Percentiles rank a stretch among this genome's conserved stretches.
Conservation (phyloP, 2,329 filamentous ascomycete species). For the Colletotrichum orbiculare region DNA sequence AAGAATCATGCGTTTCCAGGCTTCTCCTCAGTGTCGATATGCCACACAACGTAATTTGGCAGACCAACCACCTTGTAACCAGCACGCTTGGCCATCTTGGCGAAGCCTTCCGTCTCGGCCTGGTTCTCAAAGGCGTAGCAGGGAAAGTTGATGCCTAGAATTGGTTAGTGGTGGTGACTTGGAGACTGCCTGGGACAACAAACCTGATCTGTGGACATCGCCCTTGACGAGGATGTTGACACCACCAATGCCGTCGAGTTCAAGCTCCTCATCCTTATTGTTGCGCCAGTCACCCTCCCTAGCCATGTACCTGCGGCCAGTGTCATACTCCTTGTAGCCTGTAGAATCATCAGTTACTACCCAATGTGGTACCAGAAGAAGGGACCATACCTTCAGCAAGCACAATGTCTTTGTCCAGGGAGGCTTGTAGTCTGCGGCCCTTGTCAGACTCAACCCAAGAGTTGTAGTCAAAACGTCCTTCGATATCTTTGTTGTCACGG, state of each 20-base stretch:
- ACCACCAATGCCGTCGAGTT: conserved; percentile 94
- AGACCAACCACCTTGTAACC: conserved; percentile 93
- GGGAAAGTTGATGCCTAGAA: conserved; percentile 92
- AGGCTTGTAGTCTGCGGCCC: conserved; percentile 77
- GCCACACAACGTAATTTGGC: conserved; percentile 98
- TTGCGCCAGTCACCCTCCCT: conserved; percentile 91
- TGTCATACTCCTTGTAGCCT: conserved; percentile 95
- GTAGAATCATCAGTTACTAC: conserved; percentile 38
- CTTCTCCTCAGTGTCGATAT: conserved; percentile 97
- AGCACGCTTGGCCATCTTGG: conserved; percentile 97
- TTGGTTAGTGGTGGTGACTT: not conserved
- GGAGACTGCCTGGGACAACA: conserved; percentile 40
- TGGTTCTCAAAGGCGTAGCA: conserved; percentile 98
- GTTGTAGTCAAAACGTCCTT: conserved; percentile 99
- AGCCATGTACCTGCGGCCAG: conserved; percentile 89
- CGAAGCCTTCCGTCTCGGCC: conserved; percentile 98
- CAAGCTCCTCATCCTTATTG: conserved; percentile 91
- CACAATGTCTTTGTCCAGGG: conserved; percentile 81
- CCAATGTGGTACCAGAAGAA: not conserved
- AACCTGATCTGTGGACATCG: conserved; percentile 94
- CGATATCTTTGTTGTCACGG: conserved; percentile 82
- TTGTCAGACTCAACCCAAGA: conserved; percentile 97
- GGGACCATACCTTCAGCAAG: conserved; percentile 81
- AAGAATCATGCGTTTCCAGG: conserved; percentile 73
- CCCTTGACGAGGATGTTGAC: conserved; percentile 98